A percentile compares a stretch with the other conserved stretches of the same genome.
phyloP scores from a whole-genome alignment of 257 asterid species.

The Rehmannia glutinosa region DNA sequence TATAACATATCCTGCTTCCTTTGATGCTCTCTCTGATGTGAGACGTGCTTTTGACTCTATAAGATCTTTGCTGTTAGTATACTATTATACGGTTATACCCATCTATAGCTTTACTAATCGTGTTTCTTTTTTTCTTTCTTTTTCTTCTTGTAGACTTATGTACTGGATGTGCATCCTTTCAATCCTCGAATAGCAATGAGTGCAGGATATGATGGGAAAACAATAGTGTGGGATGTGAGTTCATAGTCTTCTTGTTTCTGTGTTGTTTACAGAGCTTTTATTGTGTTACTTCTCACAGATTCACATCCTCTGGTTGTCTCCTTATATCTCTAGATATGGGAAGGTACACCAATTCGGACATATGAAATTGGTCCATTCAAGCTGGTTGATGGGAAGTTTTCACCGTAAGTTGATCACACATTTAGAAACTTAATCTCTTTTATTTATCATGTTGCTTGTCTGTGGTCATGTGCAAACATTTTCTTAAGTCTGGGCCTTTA shows the following conservation, averaged over 20 bases:
- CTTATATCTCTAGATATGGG: slow-evolving; percentile 73
- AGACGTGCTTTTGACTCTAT: too few relatives aligned
- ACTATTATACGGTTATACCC: too few relatives aligned
- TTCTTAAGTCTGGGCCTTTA: neutral
- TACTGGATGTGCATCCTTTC: slow-evolving; percentile 94
- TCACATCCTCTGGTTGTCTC: neutral
- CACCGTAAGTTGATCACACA: slow-evolving; percentile 73
- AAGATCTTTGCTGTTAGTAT: too few relatives aligned
- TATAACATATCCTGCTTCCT: too few relatives aligned
- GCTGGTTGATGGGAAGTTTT: slow-evolving; percentile 95
- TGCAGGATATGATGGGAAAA: slow-evolving; percentile 99
- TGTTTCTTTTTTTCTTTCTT: slow-evolving; percentile 5
- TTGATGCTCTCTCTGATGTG: too few relatives aligned
- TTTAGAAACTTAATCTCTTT: neutral
- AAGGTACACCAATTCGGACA: slow-evolving; percentile 81
- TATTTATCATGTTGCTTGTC: slow-evolving; percentile 3
- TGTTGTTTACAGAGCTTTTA: slow-evolving; percentile 13
- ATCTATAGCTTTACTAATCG: too few relatives aligned
- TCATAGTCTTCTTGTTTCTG: slow-evolving; percentile 16
- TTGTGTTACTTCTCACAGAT: slow-evolving; percentile 14
- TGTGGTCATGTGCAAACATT: neutral
- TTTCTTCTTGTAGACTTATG: slow-evolving; percentile 67
- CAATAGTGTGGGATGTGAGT: slow-evolving; percentile 99
- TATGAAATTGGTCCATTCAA: slow-evolving; percentile 78
- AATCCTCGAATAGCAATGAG: slow-evolving; percentile 99